Base-by-base conservation (phyloP, 768 basidiomycete genomes). In the Podaxis pistillaris region DNA sequence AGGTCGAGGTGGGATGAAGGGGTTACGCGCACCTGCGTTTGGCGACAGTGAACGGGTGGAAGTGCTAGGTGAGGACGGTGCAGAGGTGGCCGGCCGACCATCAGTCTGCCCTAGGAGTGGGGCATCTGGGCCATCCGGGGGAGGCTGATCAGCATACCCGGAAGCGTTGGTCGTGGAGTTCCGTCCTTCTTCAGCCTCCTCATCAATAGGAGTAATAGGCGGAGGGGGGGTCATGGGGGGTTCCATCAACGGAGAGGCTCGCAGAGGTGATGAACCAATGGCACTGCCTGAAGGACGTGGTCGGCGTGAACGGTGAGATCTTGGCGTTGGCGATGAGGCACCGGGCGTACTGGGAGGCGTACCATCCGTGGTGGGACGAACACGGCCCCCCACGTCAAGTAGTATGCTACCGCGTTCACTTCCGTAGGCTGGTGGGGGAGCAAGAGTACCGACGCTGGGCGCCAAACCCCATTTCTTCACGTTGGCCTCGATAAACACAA, bases 381-480 rank as follows among this genome's bases (percentile, higher is more conserved):
- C 70, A 46, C 81, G 83, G 41, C 87, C 88, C 19, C 94, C 96
- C 1, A 95, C 91, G 73, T 97, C 95, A 1, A 99, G 82, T 8
- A 99, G 80, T 62, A 99, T 98, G 71, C 94, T 96, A 7, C 96
- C 97, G 11, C 95, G 84, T 73, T 99, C 97, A 68, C 92, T 94
- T 17, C 97, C 97, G 74, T 98, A 98, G 0, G 97, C 96, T 4
- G 97, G 97, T 30, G 97, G 97, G 15, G 97, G 97, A 1, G 96
- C 96, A 9, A 98, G 83, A 0, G 97, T 98, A 52, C 97, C 97
- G 13, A 96, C 90, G 72, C 95, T 97, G 7, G 97, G 97, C 37
- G 97, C 97, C 36, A 98, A 76, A 17, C 97, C 97, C 97, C 97
- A 99, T 73, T 98, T 98, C 83, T 99, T 99, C 65, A 99, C 97